A percentile compares a stretch with the other conserved stretches of the same genome.
These are phyloP conservation scores for Simplicillium aogashimaense DNA, from an alignment of 2,329 filamentous ascomycete species.

Conservation along the genomic window DNA sequence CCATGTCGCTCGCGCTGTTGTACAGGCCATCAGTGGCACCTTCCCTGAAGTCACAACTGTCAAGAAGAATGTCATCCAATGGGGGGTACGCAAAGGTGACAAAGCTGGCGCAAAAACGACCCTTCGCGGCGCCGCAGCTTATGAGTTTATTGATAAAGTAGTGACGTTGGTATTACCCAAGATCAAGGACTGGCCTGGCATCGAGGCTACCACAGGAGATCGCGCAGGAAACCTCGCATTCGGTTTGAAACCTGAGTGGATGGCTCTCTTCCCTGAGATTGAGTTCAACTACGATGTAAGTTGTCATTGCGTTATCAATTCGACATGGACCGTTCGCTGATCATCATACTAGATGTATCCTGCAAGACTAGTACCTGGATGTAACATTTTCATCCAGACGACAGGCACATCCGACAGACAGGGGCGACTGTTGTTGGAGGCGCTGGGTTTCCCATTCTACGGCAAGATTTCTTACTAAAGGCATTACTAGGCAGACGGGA, in stretches of 20 bases:
- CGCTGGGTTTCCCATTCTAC: constrained; percentile 56
- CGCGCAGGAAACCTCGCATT: constrained; percentile 78
- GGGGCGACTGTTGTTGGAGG: constrained; percentile 57
- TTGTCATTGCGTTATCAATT: constrained; percentile 12
- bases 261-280: constrained; percentile 84
- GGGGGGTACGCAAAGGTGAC: constrained; percentile 62
- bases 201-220: constrained; percentile 60
- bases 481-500: not conserved
- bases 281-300: constrained; percentile 91
- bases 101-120: constrained; percentile 68
- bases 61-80: constrained; percentile 62
- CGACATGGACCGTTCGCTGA: constrained; percentile 6
- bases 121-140: constrained; percentile 69
- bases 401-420: constrained; percentile 78
- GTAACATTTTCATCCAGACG: constrained; percentile 75
- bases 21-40: constrained; percentile 78
- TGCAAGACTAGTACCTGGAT: constrained; percentile 70
- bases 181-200: constrained; percentile 90
- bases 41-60: constrained; percentile 61
- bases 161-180: constrained; percentile 84
- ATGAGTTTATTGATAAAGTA: constrained; percentile 84
- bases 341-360: constrained; percentile 42
- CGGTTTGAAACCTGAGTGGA: constrained; percentile 65
- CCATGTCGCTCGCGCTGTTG: constrained; percentile 71
- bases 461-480: constrained; percentile 50